Evolutionary conservation across 495 filamentous ascomycete genomes (phyloP).

Genomic region (Aspergillus haitiensis): DNA sequence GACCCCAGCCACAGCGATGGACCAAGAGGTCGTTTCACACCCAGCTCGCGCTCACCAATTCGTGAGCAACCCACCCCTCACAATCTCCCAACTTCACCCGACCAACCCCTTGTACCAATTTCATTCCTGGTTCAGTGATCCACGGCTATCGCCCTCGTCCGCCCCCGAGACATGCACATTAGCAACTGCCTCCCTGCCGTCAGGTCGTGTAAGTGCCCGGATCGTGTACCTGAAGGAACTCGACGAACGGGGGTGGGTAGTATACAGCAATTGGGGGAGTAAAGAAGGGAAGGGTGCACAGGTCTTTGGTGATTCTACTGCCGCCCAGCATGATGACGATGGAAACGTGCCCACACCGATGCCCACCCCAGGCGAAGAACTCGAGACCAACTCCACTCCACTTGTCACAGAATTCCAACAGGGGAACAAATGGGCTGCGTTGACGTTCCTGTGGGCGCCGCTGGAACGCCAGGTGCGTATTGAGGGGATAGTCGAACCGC

Average conservation of each 20-base stretch:
- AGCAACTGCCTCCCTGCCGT: slow-evolving; percentile 82
- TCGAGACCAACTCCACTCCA: not conserved
- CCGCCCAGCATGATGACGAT: not conserved
- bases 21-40: slow-evolving; percentile 39
- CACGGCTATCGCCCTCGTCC: slow-evolving; percentile 58
- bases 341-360: slow-evolving; percentile 26
- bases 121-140: slow-evolving; percentile 78
- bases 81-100: slow-evolving; percentile 41
- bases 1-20: slow-evolving; percentile 40
- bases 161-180: slow-evolving; percentile 75
- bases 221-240: slow-evolving; percentile 88
- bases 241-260: slow-evolving; percentile 71
- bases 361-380: slow-evolving; percentile 29
- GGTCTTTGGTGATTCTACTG: slow-evolving; percentile 36
- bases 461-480: slow-evolving; percentile 84
- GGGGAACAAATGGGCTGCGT: slow-evolving; percentile 46
- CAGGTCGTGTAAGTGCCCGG: slow-evolving; percentile 78
- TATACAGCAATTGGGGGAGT: slow-evolving; percentile 90
- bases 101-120: slow-evolving; percentile 75
- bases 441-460: slow-evolving; percentile 57
- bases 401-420: slow-evolving; percentile 19
- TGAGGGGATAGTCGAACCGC: slow-evolving; percentile 69
- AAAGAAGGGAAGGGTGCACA: slow-evolving; percentile 48
- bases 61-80: slow-evolving; percentile 46
- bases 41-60: slow-evolving; percentile 51